phyloP scores from a whole-genome alignment of 163 green algal genomes.

The Prototheca cutis region DNA sequence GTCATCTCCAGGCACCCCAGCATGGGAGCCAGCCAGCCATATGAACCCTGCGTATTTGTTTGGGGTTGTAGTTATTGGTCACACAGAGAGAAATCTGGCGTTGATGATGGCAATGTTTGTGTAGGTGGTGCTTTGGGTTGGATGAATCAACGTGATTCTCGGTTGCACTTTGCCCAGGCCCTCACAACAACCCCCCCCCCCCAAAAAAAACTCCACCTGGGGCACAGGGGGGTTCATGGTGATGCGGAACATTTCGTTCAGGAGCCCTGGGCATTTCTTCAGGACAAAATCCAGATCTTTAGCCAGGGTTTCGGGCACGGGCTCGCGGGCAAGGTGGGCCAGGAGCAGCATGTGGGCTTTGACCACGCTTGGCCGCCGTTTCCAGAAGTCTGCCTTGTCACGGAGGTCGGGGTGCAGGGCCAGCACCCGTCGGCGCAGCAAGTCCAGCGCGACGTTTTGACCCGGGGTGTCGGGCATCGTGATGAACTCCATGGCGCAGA shows the following conservation, averaged over 20 bases:
- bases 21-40: conserved; percentile 69
- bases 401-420: conserved; percentile 61
- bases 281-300: conserved; percentile 65
- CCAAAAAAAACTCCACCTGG: no score
- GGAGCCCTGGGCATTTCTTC: conserved; percentile 50
- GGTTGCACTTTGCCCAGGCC: no score
- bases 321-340: conserved; percentile 59
- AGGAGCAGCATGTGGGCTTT: conserved; percentile 80
- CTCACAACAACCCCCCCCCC: no score
- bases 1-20: conserved; percentile 69
- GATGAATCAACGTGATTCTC: no score
- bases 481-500: conserved; percentile 87
- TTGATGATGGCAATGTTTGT: no score
- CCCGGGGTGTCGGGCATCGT: conserved; percentile 48
- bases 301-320: conserved; percentile 51
- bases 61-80: no score
- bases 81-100: no score
- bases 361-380: conserved; percentile 50
- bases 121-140: no score
- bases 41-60: conserved; percentile 13
- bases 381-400: conserved; percentile 68
- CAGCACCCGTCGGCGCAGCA: conserved; percentile 54
- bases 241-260: conserved; percentile 86
- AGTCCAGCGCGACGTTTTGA: conserved; percentile 53
- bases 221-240: no score